Base-by-base conservation (phyloP, 164 flowering plant genomes). In the Chloranthus sessilifolius region DNA sequence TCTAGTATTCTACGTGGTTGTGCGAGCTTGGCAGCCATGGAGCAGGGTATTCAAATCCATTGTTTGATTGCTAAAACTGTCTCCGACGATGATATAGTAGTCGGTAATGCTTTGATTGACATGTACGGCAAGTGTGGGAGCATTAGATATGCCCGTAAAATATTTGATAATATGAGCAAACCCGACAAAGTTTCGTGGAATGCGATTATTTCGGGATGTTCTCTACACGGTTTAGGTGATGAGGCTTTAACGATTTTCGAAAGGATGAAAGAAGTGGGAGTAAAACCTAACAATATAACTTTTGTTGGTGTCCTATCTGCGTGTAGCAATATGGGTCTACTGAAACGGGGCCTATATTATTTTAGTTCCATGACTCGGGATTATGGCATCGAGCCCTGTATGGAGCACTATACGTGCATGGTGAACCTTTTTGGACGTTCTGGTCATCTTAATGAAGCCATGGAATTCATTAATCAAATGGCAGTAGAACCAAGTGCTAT, bases 91-190 rank as follows among this genome's bases (percentile, higher is more conserved):
- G 64, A 76, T 59, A 35, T 52, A 22, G 72, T 68, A 1, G 90
- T 85, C 11, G 50, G 59, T 5, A 91, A 85, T 67, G 66, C 88
- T 55, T 68, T 88, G 60, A 74, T 88, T 51, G 96, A 92, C 58
- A 92, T 88, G 98, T 88, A 92, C 70, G 88, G 85, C 24, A 88
- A 88, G 64, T 88, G 96, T 59, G 96, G 98, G 17, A 71, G 52
- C 43, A 86, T 85, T 40, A 74, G 62, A 38, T 79, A 78, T 53
- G 88, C 95, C 5, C 76, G 72, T 7, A 56, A 59, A 41, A 69
- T 75, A 0, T 88, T 88, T 67, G 78, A 82, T 28, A 55, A 16
- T 55, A 73, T 80, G 78, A 47, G 23, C 10, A 43, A 70, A 36
- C 65, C 55, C 23, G 86, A 85, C 43, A 67, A 61, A 37, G 79